Evolutionary conservation across 495 filamentous ascomycete species (phyloP), one percentile per base, ranked within the genome.

Genomic region (Copromyces sp.): DNA sequence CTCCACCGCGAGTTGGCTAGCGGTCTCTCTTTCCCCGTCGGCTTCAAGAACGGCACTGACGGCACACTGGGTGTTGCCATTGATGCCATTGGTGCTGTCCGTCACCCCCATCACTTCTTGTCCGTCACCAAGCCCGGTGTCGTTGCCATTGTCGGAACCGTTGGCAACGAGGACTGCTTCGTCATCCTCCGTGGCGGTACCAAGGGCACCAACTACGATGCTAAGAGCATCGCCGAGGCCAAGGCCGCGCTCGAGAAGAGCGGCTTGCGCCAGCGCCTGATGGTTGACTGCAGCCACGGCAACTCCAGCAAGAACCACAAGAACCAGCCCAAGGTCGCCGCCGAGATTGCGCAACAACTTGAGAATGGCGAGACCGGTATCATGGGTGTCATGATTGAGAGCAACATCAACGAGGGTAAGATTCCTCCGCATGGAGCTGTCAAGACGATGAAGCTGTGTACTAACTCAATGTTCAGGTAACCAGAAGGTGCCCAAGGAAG

Each of bases 11-110:
- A 99, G 79, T 82, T 99, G 75, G 95, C 96, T 2, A 96, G 93
- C 45, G 96, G 96, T 76, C 83, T 98, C 29, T 94, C 91, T 70
- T 99, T 98, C 89, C 95, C 96, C 3, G 93, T 99, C 14, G 96
- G 96, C 53, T 99, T 99, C 90, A 99, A 99, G 87, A 99, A 99
- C 81, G 96, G 96, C 72, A 99, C 96, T 38, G 96, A 99, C 80
- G 96, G 96, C 24, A 90, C 91, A 1, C 82, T 98, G 44, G 89
- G 90, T 72, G 93, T 98, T 3, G 94, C 96, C 1, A 92, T 99
- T 73, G 96, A 99, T 83, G 96, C 96, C 68, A 98, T 98, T 82
- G 95, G 94, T 71, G 92, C 96, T 24, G 95, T 97, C 14, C 90
- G 87, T 78, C 92, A 97, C 75, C 93, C 94, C 29, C 96, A 99